These are phyloP conservation scores for Murraya koenigii DNA, from an alignment of 345 rosid genomes.

Conservation along the genomic window DNA sequence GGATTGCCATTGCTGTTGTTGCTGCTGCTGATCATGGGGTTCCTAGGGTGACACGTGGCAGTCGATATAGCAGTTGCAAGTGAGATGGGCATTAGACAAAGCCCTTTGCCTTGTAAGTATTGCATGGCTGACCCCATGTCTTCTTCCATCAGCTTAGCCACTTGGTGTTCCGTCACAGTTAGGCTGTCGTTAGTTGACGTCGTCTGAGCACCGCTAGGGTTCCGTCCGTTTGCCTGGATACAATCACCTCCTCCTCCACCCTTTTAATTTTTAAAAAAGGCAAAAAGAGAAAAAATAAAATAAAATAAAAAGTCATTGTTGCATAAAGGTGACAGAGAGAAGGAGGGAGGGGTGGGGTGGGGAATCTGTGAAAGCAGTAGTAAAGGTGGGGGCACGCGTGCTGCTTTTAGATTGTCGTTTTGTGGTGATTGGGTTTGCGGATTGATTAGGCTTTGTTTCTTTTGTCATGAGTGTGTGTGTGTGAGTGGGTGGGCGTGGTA, in stretches of 20 bases:
- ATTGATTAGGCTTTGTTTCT: not conserved
- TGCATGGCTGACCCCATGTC: conserved; percentile 99
- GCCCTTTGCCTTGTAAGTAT: conserved; percentile 93
- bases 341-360: conserved; percentile 21
- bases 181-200: conserved; percentile 46
- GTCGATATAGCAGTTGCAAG: conserved; percentile 93
- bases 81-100: conserved; percentile 94
- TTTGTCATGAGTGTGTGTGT: not conserved
- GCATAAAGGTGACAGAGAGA: not conserved
- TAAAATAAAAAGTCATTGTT: not conserved
- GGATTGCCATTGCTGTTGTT: not conserved
- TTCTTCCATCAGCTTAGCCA: conserved; percentile 92
- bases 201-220: conserved; percentile 30
- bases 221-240: conserved; percentile 36
- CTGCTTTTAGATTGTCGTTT: conserved; percentile 55
- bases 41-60: conserved; percentile 51
- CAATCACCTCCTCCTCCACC: conserved; percentile 54
- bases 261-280: no score
- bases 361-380: conserved; percentile 52
- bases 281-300: not conserved
- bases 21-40: conserved; percentile 24
- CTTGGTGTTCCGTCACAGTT: conserved; percentile 82
- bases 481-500: not conserved
- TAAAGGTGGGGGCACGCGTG: conserved; percentile 64
- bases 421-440: conserved; percentile 21